Evolutionary conservation across 2,329 filamentous ascomycete genomes (phyloP).

Genomic region (Fusarium annulatum): DNA sequence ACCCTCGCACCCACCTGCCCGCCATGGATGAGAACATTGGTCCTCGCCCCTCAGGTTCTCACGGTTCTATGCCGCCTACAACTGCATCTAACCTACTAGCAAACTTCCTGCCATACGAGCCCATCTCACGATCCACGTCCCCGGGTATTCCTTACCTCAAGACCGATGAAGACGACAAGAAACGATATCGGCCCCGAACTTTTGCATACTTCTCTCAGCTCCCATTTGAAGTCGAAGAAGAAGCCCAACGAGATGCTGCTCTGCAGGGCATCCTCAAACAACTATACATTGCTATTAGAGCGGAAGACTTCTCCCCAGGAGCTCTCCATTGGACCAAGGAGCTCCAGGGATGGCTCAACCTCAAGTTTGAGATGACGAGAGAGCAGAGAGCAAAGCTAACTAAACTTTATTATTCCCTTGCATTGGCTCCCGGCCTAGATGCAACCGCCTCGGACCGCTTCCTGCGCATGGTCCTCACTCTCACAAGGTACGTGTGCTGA

Average conservation of each 20-base stretch:
- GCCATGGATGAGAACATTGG: conserved; percentile 55
- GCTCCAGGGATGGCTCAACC: conserved; percentile 91
- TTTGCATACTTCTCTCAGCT: conserved; percentile 93
- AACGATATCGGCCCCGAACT: conserved; percentile 84
- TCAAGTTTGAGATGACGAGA: conserved; percentile 96
- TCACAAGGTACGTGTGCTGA: conserved; percentile 80
- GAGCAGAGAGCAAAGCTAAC: conserved; percentile 85
- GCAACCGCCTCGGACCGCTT: conserved; percentile 86
- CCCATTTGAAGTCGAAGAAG: conserved; percentile 88
- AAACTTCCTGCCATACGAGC: conserved; percentile 65
- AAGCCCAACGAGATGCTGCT: conserved; percentile 79
- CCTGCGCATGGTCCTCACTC: conserved; percentile 92
- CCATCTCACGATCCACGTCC: conserved; percentile 87
- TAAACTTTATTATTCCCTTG: conserved; percentile 92
- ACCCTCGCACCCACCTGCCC: conserved; percentile 1
- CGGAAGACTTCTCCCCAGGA: conserved; percentile 93
- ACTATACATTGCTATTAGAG: conserved; percentile 89
- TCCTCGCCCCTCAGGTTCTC: conserved; percentile 47
- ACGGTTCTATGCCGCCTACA: conserved; percentile 48
- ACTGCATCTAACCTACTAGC: conserved; percentile 48
- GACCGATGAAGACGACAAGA: conserved; percentile 63
- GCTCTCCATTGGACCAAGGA: conserved; percentile 98
- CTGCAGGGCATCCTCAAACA: conserved; percentile 91
- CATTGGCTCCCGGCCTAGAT: conserved; percentile 90
- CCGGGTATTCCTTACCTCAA: conserved; percentile 73